Base-by-base conservation (phyloP, 805 yeast genomes). In the Starmerella sp. region DNA sequence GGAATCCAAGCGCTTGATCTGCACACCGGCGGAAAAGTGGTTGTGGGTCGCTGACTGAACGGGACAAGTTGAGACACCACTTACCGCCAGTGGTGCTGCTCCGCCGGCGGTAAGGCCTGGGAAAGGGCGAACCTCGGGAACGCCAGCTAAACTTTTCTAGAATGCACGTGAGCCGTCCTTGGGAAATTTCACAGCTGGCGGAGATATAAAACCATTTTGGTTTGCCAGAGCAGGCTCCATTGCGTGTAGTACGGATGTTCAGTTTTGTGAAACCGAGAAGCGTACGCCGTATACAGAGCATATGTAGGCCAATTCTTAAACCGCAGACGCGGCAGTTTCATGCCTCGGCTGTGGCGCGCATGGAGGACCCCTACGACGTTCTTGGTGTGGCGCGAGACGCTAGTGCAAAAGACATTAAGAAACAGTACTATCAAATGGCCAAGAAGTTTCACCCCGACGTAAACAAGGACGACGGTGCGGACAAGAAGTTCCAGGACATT, bases 391-490 rank as follows among this genome's bases (percentile, higher is more conserved):
- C 77, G 31, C 79, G 78, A 58, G 67, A 67, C 52, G 93, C 98
- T 0, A 76, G 83, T 13, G 73, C 83, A 7, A 77, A 86, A n/a
- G 95, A 89, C 22, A 93, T 93, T 71, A 93, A 93, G 70, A 90
- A 90, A 70, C 91, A 96, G 2, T 93, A 93, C 72, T 89, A 89
- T 68, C 84, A 88, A 65, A 74, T 93, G 60, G 98, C 97, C 14
- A 93, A 93, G 70, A 79, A 91, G 68, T 89, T 75, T 69, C 99
- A 93, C 70, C 99, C 99, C 0, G 99, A 93, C 73, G 86, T 93
- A 46, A 93, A 91, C 70, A 93, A 91, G 70, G 96, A 86, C 60
- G 78, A 80, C 30, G 91, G 79, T 17, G 93, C 97, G 0, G 95
- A 91, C 63, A 80, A 81, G 66, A 82, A 82, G 69, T 93, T 93